phyloP scores from a whole-genome alignment of 768 basidiomycete species.

The Phylloporus sp. region DNA sequence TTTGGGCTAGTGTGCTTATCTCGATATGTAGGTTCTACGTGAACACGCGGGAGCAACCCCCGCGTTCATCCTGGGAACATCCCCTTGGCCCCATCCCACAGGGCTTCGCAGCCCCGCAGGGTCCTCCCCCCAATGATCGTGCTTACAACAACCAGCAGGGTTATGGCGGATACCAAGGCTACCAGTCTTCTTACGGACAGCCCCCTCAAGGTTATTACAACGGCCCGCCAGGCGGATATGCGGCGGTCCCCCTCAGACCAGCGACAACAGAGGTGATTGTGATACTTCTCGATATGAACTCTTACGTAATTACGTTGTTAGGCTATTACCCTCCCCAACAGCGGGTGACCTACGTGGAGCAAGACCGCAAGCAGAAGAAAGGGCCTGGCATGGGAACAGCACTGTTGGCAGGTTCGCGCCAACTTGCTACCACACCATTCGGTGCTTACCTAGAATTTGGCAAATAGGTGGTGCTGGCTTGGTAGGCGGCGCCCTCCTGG shows the following conservation, averaged over 20 bases:
- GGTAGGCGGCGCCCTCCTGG: constrained; percentile 57
- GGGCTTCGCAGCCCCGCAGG: constrained; percentile 33
- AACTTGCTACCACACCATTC: constrained; percentile 1
- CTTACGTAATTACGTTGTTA: constrained; percentile 10
- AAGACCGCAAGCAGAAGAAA: constrained; percentile 37
- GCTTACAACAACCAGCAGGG: constrained; percentile 20
- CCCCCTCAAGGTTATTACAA: constrained; percentile 16
- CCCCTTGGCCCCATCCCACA: constrained; percentile 47
- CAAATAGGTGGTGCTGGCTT: constrained; percentile 54
- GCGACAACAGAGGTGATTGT: constrained; percentile 21
- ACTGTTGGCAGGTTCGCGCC: constrained; percentile 43
- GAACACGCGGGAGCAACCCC: constrained; percentile 56
- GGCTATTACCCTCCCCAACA: constrained; percentile 33
- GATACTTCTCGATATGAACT: background rate
- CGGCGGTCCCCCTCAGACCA: constrained; percentile 7
- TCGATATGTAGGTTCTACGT: constrained; percentile 64
- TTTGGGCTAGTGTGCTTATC: background rate
- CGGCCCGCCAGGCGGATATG: constrained; percentile 14
- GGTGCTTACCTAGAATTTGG: constrained; percentile 2
- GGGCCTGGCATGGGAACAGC: constrained; percentile 49
- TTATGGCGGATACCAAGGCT: constrained; percentile 18
- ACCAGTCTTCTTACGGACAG: constrained; percentile 10
- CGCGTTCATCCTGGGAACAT: constrained; percentile 65
- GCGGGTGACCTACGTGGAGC: constrained; percentile 34
- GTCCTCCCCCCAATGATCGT: constrained; percentile 44